Conservation (phyloP, 2,329 filamentous ascomycete species). For the Epichloe coenophiala region DNA sequence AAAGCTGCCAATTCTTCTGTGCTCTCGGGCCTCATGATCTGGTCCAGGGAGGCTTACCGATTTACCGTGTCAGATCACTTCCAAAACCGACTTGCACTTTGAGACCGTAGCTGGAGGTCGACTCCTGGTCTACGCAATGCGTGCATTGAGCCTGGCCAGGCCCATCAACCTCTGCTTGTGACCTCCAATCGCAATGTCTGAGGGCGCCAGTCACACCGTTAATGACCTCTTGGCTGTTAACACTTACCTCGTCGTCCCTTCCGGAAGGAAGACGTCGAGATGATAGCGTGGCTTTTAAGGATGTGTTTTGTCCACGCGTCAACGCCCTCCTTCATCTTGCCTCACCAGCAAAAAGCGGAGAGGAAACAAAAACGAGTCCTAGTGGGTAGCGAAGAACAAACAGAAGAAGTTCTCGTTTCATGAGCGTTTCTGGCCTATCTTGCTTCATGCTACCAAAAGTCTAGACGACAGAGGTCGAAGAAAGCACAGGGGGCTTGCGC, state of each 20-base stretch:
- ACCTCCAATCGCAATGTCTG: conserved; percentile 23
- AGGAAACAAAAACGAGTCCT: conserved; percentile 94
- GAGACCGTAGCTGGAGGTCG: conserved; percentile 20
- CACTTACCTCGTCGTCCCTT: conserved; percentile 30
- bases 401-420: conserved; percentile 44
- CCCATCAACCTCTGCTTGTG: conserved; percentile 41
- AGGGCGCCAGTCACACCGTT: conserved; percentile 35
- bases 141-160: conserved; percentile 37
- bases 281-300: conserved; percentile 75
- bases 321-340: conserved; percentile 46
- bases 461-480: conserved; percentile 4
- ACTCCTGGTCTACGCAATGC: conserved; percentile 26
- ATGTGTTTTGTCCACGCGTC: conserved; percentile 83
- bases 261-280: conserved; percentile 33
- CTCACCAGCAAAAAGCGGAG: conserved; percentile 32
- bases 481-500: neutral
- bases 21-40: conserved; percentile 29
- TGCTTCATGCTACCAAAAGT: neutral
- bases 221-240: conserved; percentile 14
- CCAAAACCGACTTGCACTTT: conserved; percentile 19
- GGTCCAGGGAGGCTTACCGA: neutral
- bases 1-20: conserved; percentile 21
- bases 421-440: neutral
- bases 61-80: conserved; percentile 7
- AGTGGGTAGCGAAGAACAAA: conserved; percentile 71